Conservation (phyloP, 2,329 filamentous ascomycete genomes). For the Cladosporium cucumerinum region DNA sequence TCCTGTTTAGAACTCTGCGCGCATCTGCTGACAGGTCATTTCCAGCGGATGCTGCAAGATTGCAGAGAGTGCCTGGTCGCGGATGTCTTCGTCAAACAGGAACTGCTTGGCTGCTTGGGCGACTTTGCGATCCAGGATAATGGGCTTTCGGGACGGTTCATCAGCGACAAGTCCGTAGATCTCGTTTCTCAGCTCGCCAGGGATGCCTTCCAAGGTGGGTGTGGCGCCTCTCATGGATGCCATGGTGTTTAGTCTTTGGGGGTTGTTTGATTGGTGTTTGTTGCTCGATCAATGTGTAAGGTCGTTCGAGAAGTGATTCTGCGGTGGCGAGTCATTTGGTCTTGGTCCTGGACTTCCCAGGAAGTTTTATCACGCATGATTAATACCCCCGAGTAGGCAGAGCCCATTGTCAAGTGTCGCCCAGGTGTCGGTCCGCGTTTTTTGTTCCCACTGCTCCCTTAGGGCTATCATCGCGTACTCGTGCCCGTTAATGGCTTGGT, state of each 20-base stretch:
- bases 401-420: not conserved
- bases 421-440: not conserved
- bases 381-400: not conserved
- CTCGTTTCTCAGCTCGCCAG: not conserved
- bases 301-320: not conserved
- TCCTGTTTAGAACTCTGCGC: not conserved
- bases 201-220: not conserved
- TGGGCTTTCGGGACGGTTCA: not conserved
- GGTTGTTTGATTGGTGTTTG: not conserved
- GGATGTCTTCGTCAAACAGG: not conserved
- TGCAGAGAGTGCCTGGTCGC: not conserved
- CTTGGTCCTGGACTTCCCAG: not conserved
- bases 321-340: not conserved
- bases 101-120: not conserved
- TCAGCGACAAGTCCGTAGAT: not conserved
- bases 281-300: not conserved
- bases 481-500: not conserved
- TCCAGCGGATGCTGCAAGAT: not conserved
- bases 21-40: not conserved
- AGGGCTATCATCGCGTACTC: not conserved
- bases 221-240: not conserved
- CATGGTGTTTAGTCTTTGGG: not conserved
- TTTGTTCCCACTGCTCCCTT: not conserved
- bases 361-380: not conserved
- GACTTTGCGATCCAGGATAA: not conserved